These are phyloP conservation scores for Ambrosia trifida DNA, from an alignment of 129 eudicot genomes.

Conservation along the genomic window DNA sequence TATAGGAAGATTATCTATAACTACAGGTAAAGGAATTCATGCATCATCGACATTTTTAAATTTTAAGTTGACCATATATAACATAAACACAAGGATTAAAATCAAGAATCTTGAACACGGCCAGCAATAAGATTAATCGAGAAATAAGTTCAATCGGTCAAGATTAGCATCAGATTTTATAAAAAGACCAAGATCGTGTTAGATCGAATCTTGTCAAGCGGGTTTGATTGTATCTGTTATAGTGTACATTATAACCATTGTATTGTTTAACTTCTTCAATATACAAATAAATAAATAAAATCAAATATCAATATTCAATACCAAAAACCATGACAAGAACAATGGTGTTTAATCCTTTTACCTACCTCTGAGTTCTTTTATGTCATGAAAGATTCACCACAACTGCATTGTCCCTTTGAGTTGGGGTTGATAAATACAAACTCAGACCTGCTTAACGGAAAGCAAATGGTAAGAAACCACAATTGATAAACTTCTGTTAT, in stretches of 20 bases:
- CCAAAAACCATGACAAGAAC: slow-evolving; percentile 7
- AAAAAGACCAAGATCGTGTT: neutral
- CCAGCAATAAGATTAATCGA: neutral
- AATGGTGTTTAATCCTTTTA: neutral
- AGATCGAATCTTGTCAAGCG: neutral
- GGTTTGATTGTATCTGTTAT: neutral
- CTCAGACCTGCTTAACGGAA: slow-evolving; percentile 44
- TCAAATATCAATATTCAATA: neutral
- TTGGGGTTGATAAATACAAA: slow-evolving; percentile 65
- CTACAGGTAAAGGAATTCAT: no score
- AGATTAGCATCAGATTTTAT: neutral
- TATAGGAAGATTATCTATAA: no score
- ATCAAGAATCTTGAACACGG: neutral
- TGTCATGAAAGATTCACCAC: slow-evolving; percentile 76
- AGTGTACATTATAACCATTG: slow-evolving; percentile 9
- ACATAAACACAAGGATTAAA: neutral
- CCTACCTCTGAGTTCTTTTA: slow-evolving; percentile 7
- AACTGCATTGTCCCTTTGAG: slow-evolving; percentile 66
- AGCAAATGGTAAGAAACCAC: neutral
- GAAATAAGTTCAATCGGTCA: neutral
- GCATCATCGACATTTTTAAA: neutral
- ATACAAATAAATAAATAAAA: slow-evolving; percentile 5
- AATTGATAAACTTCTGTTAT: neutral
- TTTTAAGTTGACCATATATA: neutral
- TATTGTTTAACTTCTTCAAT: slow-evolving; percentile 4